These are phyloP conservation scores for Rosa multiflora DNA, from an alignment of 306 rosid genomes.

Conservation along the genomic window DNA sequence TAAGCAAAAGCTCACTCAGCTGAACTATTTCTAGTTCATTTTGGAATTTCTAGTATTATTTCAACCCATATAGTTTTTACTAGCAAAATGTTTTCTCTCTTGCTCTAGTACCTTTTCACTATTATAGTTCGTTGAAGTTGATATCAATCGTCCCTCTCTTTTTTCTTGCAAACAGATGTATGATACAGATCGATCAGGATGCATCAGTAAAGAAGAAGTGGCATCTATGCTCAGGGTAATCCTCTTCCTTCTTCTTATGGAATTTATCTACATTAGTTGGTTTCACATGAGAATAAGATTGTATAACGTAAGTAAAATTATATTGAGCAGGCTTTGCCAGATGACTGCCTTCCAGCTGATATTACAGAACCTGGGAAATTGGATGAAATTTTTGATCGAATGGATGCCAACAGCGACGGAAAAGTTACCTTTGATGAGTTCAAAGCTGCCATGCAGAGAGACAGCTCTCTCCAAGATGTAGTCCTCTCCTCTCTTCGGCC, in stretches of 20 bases:
- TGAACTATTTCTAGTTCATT: background rate
- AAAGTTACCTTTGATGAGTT: slow-evolving; percentile 88
- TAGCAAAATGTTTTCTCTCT: background rate
- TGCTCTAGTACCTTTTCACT: background rate
- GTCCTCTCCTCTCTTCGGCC: slow-evolving; percentile 82
- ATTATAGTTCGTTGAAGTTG: background rate
- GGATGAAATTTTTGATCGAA: slow-evolving; percentile 84
- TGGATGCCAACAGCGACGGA: slow-evolving; percentile 94
- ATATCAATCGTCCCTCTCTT: slow-evolving; percentile 13
- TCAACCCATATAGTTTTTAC: background rate
- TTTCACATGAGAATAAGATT: slow-evolving; percentile 18
- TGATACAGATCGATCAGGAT: slow-evolving; percentile 82
- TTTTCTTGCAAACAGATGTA: slow-evolving; percentile 59
- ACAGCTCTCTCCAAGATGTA: slow-evolving; percentile 84
- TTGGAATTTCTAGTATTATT: too few species aligned
- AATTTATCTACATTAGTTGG: background rate
- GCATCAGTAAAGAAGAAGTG: slow-evolving; percentile 89
- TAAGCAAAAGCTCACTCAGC: background rate
- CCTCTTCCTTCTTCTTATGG: background rate
- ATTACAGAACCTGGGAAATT: slow-evolving; percentile 86
- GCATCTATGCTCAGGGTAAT: slow-evolving; percentile 90
- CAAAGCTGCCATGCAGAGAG: slow-evolving; percentile 90
- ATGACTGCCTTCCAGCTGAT: slow-evolving; percentile 78
- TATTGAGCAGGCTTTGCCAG: slow-evolving; percentile 75
- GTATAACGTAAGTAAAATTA: background rate